phyloP scores from a whole-genome alignment of 768 basidiomycete genomes.

The Erythrobasidium yunnanense region DNA sequence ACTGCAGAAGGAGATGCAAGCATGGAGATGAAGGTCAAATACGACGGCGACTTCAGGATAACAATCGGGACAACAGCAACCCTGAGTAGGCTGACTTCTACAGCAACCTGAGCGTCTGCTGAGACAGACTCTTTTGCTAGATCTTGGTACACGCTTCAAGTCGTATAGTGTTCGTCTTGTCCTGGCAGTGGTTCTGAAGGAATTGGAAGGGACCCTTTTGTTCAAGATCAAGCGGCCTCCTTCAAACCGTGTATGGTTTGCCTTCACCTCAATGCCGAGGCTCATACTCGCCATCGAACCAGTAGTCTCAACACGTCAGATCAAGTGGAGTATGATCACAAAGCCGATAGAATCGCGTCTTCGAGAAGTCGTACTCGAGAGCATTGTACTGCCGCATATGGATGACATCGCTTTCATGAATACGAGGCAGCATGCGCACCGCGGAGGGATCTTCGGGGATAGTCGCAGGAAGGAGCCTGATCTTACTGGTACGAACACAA shows the following conservation, averaged over 20 bases:
- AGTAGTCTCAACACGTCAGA: slow-evolving; percentile 83
- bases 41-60: slow-evolving; percentile 78
- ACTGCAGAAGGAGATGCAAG: slow-evolving; percentile 87
- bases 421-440: slow-evolving; percentile 52
- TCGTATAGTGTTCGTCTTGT: slow-evolving; percentile 81
- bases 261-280: slow-evolving; percentile 73
- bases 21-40: slow-evolving; percentile 70
- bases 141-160: slow-evolving; percentile 62
- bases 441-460: slow-evolving; percentile 84
- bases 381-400: slow-evolving; percentile 92
- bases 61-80: slow-evolving; percentile 81
- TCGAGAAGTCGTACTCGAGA: slow-evolving; percentile 80
- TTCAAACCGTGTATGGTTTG: slow-evolving; percentile 86
- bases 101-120: not conserved
- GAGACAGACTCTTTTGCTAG: slow-evolving; percentile 38
- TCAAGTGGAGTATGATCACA: slow-evolving; percentile 86
- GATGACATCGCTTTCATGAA: slow-evolving; percentile 96
- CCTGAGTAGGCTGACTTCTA: slow-evolving; percentile 46
- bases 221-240: slow-evolving; percentile 81
- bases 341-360: slow-evolving; percentile 78
- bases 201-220: slow-evolving; percentile 80
- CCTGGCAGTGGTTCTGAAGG: slow-evolving; percentile 73
- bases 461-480: slow-evolving; percentile 45
- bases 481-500: not conserved
- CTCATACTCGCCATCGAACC: slow-evolving; percentile 85